These are phyloP conservation scores for Penicillium psychrofluorescens DNA, from an alignment of 495 filamentous ascomycete species.

Conservation along the genomic window DNA sequence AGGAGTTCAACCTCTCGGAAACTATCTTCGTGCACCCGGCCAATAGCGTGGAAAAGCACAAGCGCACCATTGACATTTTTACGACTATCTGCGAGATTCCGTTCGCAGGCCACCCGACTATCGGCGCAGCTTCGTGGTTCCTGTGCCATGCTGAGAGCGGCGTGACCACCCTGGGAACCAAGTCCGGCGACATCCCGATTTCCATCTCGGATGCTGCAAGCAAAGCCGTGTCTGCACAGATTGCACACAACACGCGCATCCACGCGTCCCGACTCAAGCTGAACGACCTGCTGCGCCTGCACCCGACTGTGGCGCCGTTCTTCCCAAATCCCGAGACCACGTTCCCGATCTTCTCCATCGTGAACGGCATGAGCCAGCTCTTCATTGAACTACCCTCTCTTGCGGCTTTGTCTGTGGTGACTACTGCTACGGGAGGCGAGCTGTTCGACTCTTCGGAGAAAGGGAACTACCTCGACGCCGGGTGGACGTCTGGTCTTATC, in stretches of 20 bases:
- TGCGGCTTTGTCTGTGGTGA: conserved; percentile 25
- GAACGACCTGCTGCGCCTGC: conserved; percentile 23
- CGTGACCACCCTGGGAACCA: conserved; percentile 44
- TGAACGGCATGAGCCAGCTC: conserved; percentile 64
- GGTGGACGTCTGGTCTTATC: conserved; percentile 47
- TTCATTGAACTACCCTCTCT: conserved; percentile 45
- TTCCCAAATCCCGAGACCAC: conserved; percentile 3
- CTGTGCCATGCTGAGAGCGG: conserved; percentile 23
- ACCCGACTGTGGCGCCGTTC: conserved; percentile 21
- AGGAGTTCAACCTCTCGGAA: conserved; percentile 82
- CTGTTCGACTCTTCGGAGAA: conserved; percentile 2
- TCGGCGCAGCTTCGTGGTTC: conserved; percentile 58
- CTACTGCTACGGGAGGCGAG: conserved; percentile 17
- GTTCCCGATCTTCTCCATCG: conserved; percentile 26
- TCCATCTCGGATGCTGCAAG: conserved; percentile 12
- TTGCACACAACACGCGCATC: conserved; percentile 61
- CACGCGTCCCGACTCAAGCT: conserved; percentile 36
- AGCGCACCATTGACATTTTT: conserved; percentile 64
- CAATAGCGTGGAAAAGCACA: conserved; percentile 1
- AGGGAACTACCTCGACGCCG: conserved; percentile 44
- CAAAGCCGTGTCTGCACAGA: conserved; percentile 39
- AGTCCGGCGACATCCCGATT: conserved; percentile 55
- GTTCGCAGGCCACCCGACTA: conserved; percentile 74
- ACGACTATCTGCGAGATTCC: conserved; percentile 53
- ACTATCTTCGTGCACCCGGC: conserved; percentile 65